Evolutionary conservation across 441 rosid species (phyloP), one percentile per base, ranked within the genome.

Genomic region (Gossypium davidsonii): DNA sequence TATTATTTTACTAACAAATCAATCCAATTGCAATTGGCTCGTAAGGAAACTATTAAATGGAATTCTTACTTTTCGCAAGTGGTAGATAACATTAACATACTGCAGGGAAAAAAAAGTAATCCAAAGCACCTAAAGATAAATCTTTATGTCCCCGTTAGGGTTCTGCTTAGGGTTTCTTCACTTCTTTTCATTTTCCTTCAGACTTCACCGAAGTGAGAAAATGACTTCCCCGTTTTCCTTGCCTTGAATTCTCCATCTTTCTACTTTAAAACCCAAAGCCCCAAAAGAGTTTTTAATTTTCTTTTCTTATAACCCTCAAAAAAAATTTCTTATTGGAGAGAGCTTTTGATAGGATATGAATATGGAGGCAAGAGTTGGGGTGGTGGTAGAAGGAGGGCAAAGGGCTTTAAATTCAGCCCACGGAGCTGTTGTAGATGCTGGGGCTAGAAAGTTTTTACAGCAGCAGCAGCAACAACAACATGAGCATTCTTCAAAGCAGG

Each of bases 331-430:
- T 34, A 6, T 34, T 6, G 42, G 31, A 9, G 18, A 62, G 23
- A 28, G 49, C 20, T 20, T 56, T 67, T 11, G 44, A 4, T 53
- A 51, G 23, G 52, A 15, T 17, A 77, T 81, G 85, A 83, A 79
- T 21, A 78, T 87, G 84, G 94, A 92, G 31, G 94, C 98, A 14
- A 84, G 94, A 78, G 95, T 89, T 44, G 93, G 94, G 42, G 86
- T 85, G 74, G 92, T 88, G 67, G 90, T 89, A 51, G 97, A 92
- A 66, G 96, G 92, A 74, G 85, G 91, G 11, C 94, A 87, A 60
- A 81, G 83, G 72, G 87, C 91, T 77, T 78, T 91, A 62, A 87
- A 77, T 60, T 69, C 91, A n/a, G 87, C 90, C 25, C 94, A 83
- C 12, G 86, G 85, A 2, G 73, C 81, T 53, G 89, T 84, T 9